Evolutionary conservation across 2,329 filamentous ascomycete species (phyloP).

Genomic region (Tolypocladium sp.): DNA sequence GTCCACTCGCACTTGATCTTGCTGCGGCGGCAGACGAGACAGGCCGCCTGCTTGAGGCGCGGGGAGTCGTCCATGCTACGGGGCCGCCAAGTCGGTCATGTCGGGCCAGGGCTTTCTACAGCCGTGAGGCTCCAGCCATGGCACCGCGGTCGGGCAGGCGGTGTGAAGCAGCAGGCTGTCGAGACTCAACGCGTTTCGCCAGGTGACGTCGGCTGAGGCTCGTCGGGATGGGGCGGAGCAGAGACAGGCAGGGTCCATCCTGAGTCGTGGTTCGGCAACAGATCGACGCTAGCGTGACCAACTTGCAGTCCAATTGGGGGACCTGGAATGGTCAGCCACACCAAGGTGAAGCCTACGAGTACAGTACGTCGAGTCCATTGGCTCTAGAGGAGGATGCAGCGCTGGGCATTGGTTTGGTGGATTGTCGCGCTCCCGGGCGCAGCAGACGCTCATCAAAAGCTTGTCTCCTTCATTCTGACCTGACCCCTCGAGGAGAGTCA

Average conservation of each 20-base stretch:
- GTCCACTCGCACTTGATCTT: conserved; percentile 60
- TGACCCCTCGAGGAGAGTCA: background rate
- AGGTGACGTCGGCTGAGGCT: background rate
- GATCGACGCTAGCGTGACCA: background rate
- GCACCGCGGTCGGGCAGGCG: background rate
- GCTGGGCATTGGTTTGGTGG: no score
- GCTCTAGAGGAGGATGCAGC: no score
- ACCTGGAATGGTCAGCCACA: background rate
- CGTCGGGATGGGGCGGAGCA: background rate
- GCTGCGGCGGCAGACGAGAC: conserved; percentile 54
- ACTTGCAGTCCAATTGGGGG: no score
- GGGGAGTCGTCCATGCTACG: conserved; percentile 11
- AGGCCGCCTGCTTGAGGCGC: conserved; percentile 39
- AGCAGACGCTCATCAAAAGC: background rate
- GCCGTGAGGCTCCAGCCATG: background rate
- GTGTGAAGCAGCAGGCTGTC: background rate
- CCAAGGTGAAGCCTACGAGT: no score
- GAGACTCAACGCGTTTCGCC: background rate
- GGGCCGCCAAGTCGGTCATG: background rate
- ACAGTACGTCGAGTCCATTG: no score
- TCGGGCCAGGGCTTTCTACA: background rate
- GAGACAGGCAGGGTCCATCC: background rate
- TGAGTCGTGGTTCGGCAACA: background rate
- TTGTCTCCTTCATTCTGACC: no score
- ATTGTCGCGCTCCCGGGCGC: no score